Conservation (phyloP, 2,329 filamentous ascomycete species). For the Penicillium sp. region DNA sequence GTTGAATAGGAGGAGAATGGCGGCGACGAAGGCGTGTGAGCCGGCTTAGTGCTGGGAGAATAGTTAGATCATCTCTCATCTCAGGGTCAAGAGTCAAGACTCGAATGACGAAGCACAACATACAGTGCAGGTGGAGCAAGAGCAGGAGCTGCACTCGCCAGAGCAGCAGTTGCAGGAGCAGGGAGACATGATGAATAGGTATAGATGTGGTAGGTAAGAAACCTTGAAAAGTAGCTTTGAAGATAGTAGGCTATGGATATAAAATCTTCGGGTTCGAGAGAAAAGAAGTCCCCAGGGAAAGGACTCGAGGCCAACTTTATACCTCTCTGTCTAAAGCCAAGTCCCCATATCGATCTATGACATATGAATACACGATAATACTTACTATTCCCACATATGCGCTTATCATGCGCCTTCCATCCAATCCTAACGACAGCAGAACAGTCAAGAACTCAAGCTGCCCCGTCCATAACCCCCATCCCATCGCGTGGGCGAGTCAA, state of each 20-base stretch:
- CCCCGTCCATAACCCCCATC: conserved; percentile 7
- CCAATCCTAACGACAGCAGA: conserved; percentile 10
- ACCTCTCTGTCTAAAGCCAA: conserved; percentile 4
- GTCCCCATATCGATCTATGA: background rate
- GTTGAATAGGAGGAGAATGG: conserved; percentile 22
- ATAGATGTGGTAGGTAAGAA: conserved; percentile 16
- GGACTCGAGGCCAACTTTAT: conserved; percentile 19
- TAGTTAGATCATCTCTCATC: conserved; percentile 13
- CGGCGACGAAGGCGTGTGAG: conserved; percentile 14
- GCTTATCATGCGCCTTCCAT: background rate
- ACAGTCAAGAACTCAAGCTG: background rate
- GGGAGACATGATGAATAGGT: conserved; percentile 41
- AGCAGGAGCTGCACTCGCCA: conserved; percentile 40
- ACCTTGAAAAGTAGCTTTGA: conserved; percentile 12
- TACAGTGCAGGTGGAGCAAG: conserved; percentile 40
- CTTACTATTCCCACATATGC: background rate
- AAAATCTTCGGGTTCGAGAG: conserved; percentile 3
- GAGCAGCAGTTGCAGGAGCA: conserved; percentile 42
- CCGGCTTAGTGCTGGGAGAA: conserved; percentile 25
- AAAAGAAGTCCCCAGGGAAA: background rate
- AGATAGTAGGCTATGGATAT: background rate
- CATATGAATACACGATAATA: background rate
- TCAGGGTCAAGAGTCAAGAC: too few species aligned
- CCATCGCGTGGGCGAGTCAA: conserved; percentile 26
- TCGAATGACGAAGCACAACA: too few species aligned